These are phyloP conservation scores for Albophoma yamanashiensis DNA, from an alignment of 2,329 filamentous ascomycete species.

Conservation along the genomic window DNA sequence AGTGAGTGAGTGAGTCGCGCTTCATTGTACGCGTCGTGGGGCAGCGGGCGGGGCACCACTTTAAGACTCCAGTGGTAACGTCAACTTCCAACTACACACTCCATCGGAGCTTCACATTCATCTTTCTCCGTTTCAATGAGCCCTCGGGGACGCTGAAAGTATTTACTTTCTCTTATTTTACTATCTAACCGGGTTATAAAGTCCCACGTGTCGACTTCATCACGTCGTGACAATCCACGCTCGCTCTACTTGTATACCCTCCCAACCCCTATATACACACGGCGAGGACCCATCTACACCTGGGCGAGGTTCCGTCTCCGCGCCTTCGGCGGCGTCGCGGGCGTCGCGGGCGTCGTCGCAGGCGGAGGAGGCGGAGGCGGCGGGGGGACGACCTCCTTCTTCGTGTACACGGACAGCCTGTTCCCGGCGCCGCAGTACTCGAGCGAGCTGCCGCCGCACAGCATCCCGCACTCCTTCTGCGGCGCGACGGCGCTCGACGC, in stretches of 20 bases:
- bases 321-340: background rate
- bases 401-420: slow-evolving; percentile 24
- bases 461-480: slow-evolving; percentile 26
- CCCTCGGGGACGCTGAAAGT: background rate
- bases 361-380: background rate
- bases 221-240: background rate
- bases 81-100: background rate
- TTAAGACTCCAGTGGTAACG: background rate
- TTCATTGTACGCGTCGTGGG: background rate
- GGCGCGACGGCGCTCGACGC: slow-evolving; percentile 16
- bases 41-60: background rate
- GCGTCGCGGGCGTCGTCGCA: background rate
- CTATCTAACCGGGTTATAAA: background rate
- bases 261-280: background rate
- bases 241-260: background rate
- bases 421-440: slow-evolving; percentile 30
- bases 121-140: background rate
- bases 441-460: slow-evolving; percentile 23
- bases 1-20: background rate
- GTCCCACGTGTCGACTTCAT: background rate
- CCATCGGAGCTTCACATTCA: background rate
- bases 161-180: background rate
- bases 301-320: background rate
- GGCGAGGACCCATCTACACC: background rate
- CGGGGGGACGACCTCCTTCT: slow-evolving; percentile 7